Evolutionary conservation across 495 filamentous ascomycete species (phyloP).

Genomic region (Aspergillus cristatus): DNA sequence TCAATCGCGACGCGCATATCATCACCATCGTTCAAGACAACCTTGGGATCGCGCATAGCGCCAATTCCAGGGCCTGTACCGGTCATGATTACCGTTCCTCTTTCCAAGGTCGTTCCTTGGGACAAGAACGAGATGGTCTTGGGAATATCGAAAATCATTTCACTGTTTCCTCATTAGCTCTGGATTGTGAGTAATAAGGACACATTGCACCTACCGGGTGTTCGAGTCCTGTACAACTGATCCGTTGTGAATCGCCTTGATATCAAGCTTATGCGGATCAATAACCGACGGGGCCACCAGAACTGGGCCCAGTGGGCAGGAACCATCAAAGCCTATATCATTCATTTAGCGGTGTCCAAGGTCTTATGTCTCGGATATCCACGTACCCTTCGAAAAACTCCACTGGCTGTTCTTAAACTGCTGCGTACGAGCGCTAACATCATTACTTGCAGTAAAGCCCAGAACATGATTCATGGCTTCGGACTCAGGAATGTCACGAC

Average conservation of each 20-base stretch:
- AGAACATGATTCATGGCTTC: slow-evolving; percentile 34
- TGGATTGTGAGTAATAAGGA: neutral
- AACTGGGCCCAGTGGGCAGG: slow-evolving; percentile 28
- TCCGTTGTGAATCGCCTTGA: slow-evolving; percentile 23
- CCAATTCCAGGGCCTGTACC: slow-evolving; percentile 34
- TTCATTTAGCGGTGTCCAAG: too few relatives aligned
- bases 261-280: slow-evolving; percentile 22
- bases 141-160: slow-evolving; percentile 26
- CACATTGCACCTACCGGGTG: slow-evolving; percentile 1
- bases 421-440: slow-evolving; percentile 28
- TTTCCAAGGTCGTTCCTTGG: slow-evolving; percentile 32
- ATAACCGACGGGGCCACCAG: slow-evolving; percentile 27
- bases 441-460: slow-evolving; percentile 33
- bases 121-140: slow-evolving; percentile 26
- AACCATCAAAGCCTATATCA: slow-evolving; percentile 19
- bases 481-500: slow-evolving; percentile 28
- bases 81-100: slow-evolving; percentile 31
- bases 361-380: too few relatives aligned
- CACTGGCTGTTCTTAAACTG: slow-evolving; percentile 29
- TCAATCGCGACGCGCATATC: slow-evolving; percentile 42
- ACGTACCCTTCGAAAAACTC: slow-evolving; percentile 32
- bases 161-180: slow-evolving; percentile 2
- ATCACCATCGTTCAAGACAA: slow-evolving; percentile 43
- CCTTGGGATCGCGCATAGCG: slow-evolving; percentile 32
- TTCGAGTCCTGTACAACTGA: slow-evolving; percentile 17